Percentiles rank a stretch among this genome's conserved stretches.
Conservation (phyloP, 2,329 filamentous ascomycete species). For the Magnaporthiopsis incrustans region DNA sequence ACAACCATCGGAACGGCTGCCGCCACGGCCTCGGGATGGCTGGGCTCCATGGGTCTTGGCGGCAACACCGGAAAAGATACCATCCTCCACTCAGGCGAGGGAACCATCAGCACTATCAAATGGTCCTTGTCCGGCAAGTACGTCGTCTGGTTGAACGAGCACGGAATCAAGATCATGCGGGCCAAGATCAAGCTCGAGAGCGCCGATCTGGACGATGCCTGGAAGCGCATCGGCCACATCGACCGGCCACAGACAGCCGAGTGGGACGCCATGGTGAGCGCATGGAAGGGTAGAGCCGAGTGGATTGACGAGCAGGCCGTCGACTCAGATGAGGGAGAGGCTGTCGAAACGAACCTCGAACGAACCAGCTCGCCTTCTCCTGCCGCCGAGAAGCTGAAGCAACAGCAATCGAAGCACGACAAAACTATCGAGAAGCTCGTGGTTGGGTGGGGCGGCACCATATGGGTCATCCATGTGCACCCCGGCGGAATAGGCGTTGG, state of each 20-base stretch:
- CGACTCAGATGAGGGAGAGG: constrained; percentile 57
- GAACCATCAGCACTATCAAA: constrained; percentile 81
- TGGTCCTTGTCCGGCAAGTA: constrained; percentile 93
- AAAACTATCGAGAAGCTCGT: constrained; percentile 67
- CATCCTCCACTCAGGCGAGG: constrained; percentile 84
- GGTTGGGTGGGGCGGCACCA: constrained; percentile 91
- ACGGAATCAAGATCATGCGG: constrained; percentile 96
- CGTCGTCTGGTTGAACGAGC: constrained; percentile 91
- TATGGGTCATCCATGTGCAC: constrained; percentile 92
- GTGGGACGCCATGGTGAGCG: constrained; percentile 94
- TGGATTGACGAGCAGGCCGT: constrained; percentile 84
- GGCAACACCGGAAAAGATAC: constrained; percentile 74
- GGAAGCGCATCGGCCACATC: constrained; percentile 90
- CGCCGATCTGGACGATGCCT: constrained; percentile 71
- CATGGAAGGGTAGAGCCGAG: constrained; percentile 87
- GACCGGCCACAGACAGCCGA: constrained; percentile 77
- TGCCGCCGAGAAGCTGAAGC: constrained; percentile 37
- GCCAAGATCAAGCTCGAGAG: constrained; percentile 75
- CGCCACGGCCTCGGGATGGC: constrained; percentile 80
- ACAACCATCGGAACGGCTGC: constrained; percentile 79
- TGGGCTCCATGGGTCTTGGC: constrained; percentile 78
- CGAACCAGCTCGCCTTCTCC: constrained; percentile 30
- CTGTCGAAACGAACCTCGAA: constrained; percentile 17
- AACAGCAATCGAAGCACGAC: constrained; percentile 39
- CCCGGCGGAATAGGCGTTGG: constrained; percentile 61